Conservation (phyloP, 2,329 filamentous ascomycete genomes). For the Fusarium sp. region DNA sequence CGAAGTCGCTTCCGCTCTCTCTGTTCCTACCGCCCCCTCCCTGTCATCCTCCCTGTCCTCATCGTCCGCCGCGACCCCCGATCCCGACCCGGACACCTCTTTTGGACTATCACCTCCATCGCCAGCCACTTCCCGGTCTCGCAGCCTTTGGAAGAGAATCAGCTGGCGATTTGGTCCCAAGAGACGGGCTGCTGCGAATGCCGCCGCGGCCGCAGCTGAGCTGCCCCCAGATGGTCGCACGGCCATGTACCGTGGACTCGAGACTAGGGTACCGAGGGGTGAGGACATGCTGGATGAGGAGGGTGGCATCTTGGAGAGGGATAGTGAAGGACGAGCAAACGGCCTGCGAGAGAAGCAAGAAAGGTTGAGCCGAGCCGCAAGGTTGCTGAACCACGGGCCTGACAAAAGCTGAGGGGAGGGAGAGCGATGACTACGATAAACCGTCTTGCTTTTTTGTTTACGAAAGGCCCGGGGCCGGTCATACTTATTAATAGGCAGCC, state of each 20-base stretch:
- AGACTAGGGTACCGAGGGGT: slow-evolving; percentile 34
- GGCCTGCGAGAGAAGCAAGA: slow-evolving; percentile 56
- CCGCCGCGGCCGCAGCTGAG: slow-evolving; percentile 43
- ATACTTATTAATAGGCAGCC: slow-evolving; percentile 45
- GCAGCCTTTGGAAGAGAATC: slow-evolving; percentile 48
- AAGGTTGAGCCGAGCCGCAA: slow-evolving; percentile 59
- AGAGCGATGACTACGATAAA: slow-evolving; percentile 1
- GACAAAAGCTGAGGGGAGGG: slow-evolving; percentile 32
- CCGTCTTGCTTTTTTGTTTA: slow-evolving; percentile 21
- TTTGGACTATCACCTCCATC: slow-evolving; percentile 33
- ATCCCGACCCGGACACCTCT: slow-evolving; percentile 31
- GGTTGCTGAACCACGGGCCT: slow-evolving; percentile 52
- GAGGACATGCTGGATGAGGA: slow-evolving; percentile 44
- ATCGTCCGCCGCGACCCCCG: slow-evolving; percentile 45
- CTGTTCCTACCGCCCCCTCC: slow-evolving; percentile 49
- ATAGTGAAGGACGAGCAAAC: slow-evolving; percentile 42
- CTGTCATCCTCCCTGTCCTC: slow-evolving; percentile 54
- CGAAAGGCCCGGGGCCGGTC: slow-evolving; percentile 36
- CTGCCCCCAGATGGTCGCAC: slow-evolving; percentile 50
- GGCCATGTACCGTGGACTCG: slow-evolving; percentile 55
- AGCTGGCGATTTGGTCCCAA: slow-evolving; percentile 47
- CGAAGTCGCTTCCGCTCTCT: slow-evolving; percentile 61
- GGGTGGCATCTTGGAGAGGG: slow-evolving; percentile 46
- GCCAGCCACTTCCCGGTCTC: slow-evolving; percentile 35
- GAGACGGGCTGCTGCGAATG: slow-evolving; percentile 36